phyloP scores from a whole-genome alignment of 2,329 filamentous ascomycete genomes.

The Lecanicillium sp. region DNA sequence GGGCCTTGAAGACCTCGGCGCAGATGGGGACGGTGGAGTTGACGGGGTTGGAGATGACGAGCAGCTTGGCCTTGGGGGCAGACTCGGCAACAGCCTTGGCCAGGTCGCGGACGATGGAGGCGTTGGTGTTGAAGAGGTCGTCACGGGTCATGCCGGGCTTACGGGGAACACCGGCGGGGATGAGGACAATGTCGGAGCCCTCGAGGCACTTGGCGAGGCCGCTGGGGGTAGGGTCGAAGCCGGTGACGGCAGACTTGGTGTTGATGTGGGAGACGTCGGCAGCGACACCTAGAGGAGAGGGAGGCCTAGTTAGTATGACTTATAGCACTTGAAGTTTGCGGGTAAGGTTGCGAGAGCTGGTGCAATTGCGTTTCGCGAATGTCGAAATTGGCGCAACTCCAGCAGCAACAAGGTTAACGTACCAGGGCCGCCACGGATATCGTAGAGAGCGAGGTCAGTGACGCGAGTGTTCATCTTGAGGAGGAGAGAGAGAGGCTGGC shows the following conservation, averaged over 20 bases:
- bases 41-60: conserved; percentile 98
- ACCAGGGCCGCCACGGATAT: conserved; percentile 92
- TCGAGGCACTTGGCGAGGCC: conserved; percentile 75
- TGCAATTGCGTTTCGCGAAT: background rate
- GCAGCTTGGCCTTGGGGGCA: conserved; percentile 84
- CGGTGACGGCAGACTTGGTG: conserved; percentile 91
- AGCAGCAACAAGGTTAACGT: conserved; percentile 32
- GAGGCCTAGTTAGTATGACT: conserved; percentile 11
- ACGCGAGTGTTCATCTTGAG: conserved; percentile 98
- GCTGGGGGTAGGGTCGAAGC: conserved; percentile 69
- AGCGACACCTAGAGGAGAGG: conserved; percentile 67
- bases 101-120: conserved; percentile 96
- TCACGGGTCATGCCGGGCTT: conserved; percentile 99
- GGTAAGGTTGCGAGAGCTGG: background rate
- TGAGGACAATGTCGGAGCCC: conserved; percentile 88
- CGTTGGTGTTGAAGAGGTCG: conserved; percentile 99
- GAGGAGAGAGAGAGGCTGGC: conserved; percentile 93
- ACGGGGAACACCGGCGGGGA: conserved; percentile 95
- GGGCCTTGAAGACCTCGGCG: conserved; percentile 92
- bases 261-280: conserved; percentile 98
- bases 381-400: background rate
- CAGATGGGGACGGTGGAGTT: conserved; percentile 99
- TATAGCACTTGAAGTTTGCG: background rate
- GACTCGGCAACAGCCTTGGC: conserved; percentile 89
- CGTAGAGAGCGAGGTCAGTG: conserved; percentile 90